Percentiles rank a stretch among this genome's conserved stretches.
phyloP scores from a whole-genome alignment of 2,329 filamentous ascomycete species.

The Colletotrichum destructivum region DNA sequence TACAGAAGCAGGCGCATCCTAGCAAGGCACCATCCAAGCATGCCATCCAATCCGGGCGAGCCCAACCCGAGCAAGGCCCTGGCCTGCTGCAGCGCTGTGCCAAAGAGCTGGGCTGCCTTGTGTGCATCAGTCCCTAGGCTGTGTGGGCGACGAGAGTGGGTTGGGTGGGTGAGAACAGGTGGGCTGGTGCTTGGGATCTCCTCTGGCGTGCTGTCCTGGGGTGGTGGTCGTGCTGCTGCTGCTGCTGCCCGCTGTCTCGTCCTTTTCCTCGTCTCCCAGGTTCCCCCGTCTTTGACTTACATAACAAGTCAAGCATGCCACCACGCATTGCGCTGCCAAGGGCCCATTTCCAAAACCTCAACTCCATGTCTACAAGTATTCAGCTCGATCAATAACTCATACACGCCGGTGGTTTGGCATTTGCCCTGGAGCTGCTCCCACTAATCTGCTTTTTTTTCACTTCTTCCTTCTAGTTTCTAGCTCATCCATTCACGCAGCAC shows the following conservation, averaged over 20 bases:
- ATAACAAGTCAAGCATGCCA: constrained; percentile 43
- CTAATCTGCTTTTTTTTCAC: constrained; percentile 15
- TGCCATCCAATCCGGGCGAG: constrained; percentile 25
- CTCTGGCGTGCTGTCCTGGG: constrained; percentile 2
- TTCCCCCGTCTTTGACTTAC: constrained; percentile 40
- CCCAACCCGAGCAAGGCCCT: constrained; percentile 34
- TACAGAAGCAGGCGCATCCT: constrained; percentile 38
- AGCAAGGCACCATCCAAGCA: constrained; percentile 38
- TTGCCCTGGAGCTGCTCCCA: constrained; percentile 5
- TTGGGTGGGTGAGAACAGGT: constrained; percentile 37
- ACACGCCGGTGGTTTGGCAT: constrained; percentile 26
- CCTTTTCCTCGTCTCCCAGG: constrained; percentile 39
- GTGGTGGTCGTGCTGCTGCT: background rate
- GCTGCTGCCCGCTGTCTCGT: constrained; percentile 6
- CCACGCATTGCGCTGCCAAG: constrained; percentile 39
- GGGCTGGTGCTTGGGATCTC: constrained; percentile 22
- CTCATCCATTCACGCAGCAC: constrained; percentile 14
- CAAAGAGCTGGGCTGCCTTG: constrained; percentile 18
- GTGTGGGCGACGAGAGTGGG: constrained; percentile 34
- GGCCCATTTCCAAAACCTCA: constrained; percentile 36
- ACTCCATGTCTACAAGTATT: constrained; percentile 41
- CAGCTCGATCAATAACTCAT: constrained; percentile 35
- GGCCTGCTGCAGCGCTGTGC: constrained; percentile 22
- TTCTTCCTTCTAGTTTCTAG: constrained; percentile 27
- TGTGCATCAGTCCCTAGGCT: constrained; percentile 20